A percentile compares a stretch with the other conserved stretches of the same genome.
These are phyloP conservation scores for Tolypocladium tropicale DNA, from an alignment of 2,329 filamentous ascomycete genomes.

Conservation along the genomic window DNA sequence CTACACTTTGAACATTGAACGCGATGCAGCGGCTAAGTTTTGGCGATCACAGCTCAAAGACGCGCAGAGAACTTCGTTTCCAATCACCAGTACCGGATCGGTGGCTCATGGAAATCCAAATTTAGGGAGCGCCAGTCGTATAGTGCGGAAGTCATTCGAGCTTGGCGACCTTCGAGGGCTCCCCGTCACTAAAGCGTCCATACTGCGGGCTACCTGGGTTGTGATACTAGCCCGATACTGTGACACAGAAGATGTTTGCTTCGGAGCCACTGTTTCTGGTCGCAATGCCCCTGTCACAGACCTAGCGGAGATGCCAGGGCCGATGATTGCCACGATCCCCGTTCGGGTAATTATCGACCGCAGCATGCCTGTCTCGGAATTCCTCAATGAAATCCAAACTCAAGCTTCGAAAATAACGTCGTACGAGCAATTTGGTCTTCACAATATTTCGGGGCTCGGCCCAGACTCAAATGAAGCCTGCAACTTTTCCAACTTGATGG, in stretches of 20 bases:
- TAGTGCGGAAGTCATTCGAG: background rate
- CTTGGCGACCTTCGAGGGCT: background rate
- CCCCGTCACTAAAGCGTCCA: background rate
- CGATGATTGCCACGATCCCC: constrained; percentile 10
- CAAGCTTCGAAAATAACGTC: constrained; percentile 7
- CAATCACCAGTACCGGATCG: background rate
- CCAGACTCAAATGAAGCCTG: constrained; percentile 7
- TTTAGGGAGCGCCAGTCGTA: background rate
- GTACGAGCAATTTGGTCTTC: constrained; percentile 5
- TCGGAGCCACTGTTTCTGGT: constrained; percentile 14
- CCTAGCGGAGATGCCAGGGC: constrained; percentile 11
- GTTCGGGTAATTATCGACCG: constrained; percentile 4
- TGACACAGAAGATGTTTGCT: constrained; percentile 10
- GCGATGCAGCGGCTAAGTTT: background rate
- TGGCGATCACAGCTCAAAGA: background rate
- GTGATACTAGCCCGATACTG: constrained; percentile 9
- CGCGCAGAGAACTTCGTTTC: background rate
- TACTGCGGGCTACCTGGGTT: constrained; percentile 15
- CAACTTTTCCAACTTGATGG: constrained; percentile 5
- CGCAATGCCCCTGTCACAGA: constrained; percentile 11
- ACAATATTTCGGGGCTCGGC: constrained; percentile 3
- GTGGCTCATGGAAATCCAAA: background rate
- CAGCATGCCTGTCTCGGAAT: constrained; percentile 4
- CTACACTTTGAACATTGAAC: background rate
- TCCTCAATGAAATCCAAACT: constrained; percentile 8